Conservation (phyloP, 441 rosid species). For the Populus trichocarpa region DNA sequence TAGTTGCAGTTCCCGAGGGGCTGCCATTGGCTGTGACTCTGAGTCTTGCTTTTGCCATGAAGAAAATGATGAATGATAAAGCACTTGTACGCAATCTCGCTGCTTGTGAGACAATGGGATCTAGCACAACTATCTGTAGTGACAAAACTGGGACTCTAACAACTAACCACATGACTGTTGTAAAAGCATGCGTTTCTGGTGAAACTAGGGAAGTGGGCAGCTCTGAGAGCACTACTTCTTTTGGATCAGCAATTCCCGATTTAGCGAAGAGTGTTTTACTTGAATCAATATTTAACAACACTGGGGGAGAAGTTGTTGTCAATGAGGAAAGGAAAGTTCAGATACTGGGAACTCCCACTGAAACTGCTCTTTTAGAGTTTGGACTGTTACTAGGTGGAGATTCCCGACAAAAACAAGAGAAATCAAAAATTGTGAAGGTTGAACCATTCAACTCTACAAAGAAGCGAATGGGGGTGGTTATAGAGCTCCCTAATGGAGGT, state of each 20-base stretch:
- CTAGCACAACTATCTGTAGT: constrained; percentile 50
- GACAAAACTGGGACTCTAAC: constrained; percentile 54
- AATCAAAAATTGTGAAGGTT: constrained; percentile 40
- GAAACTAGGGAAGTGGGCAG: constrained; percentile 48
- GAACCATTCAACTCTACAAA: constrained; percentile 58
- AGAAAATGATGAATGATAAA: constrained; percentile 50
- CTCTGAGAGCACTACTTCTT: constrained; percentile 27
- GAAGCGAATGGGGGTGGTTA: constrained; percentile 46
- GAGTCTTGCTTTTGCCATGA: constrained; percentile 60
- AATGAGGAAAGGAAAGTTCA: constrained; percentile 35
- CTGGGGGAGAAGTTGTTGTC: constrained; percentile 63
- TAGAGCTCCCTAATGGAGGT: constrained; percentile 28
- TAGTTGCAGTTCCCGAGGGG: constrained; percentile 66
- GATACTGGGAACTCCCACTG: constrained; percentile 77
- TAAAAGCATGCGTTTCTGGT: constrained; percentile 43
- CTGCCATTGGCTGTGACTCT: constrained; percentile 54
- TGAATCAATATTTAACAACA: constrained; percentile 62
- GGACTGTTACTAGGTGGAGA: constrained; percentile 49
- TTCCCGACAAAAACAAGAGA: constrained; percentile 45
- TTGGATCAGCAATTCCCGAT: constrained; percentile 43
- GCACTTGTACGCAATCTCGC: constrained; percentile 47
- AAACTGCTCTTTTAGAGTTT: constrained; percentile 63
- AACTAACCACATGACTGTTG: constrained; percentile 40
- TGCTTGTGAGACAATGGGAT: constrained; percentile 59
- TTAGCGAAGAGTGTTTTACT: constrained; percentile 42